Evolutionary conservation across 495 filamentous ascomycete genomes (phyloP).

Genomic region (Parathielavia appendiculata): DNA sequence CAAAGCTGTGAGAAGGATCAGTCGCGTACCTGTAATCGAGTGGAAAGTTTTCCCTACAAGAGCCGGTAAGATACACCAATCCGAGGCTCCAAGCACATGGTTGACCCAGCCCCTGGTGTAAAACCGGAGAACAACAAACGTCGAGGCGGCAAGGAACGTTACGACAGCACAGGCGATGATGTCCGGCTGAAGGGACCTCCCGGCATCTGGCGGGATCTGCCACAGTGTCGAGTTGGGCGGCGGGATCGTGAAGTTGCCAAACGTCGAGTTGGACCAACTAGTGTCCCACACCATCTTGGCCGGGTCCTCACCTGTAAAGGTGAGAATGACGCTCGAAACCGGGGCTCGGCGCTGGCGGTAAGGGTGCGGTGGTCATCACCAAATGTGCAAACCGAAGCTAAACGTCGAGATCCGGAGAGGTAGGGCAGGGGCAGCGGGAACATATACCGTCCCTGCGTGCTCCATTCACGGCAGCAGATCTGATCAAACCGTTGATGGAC

Average conservation of each 20-base stretch:
- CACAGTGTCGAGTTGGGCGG: slow-evolving; percentile 13
- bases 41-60: slow-evolving; percentile 17
- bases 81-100: slow-evolving; percentile 23
- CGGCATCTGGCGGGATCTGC: slow-evolving; percentile 17
- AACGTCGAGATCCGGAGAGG: background rate
- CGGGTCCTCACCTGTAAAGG: background rate
- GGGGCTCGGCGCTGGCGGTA: background rate
- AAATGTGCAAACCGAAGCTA: no score
- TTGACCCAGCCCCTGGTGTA: slow-evolving; percentile 30
- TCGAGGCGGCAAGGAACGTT: slow-evolving; percentile 24
- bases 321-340: slow-evolving; percentile 1
- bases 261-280: slow-evolving; percentile 14
- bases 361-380: background rate
- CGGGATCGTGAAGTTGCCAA: slow-evolving; percentile 6
- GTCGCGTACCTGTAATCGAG: background rate
- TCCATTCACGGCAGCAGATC: no score
- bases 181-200: slow-evolving; percentile 25
- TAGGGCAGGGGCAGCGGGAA: background rate
- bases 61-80: slow-evolving; percentile 29
- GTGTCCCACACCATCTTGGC: slow-evolving; percentile 1
- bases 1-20: slow-evolving; percentile 19
- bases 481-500: no score
- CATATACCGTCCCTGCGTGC: slow-evolving; percentile 5
- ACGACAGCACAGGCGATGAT: slow-evolving; percentile 28
- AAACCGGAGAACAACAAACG: slow-evolving; percentile 29